phyloP scores from a whole-genome alignment of 2,329 filamentous ascomycete species.

The Fusarium staphyleae region DNA sequence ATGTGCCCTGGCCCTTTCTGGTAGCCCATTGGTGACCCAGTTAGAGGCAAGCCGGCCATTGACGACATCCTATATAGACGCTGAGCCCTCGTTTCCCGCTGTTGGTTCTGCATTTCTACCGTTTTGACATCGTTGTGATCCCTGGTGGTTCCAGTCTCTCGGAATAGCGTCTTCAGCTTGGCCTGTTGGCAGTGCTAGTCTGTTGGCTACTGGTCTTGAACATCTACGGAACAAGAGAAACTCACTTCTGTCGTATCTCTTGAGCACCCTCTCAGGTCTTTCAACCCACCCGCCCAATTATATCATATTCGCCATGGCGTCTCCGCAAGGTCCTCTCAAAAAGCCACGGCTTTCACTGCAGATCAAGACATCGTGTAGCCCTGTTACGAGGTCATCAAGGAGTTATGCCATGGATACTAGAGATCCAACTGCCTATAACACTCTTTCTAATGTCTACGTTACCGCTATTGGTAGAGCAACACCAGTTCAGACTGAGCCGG shows the following conservation, averaged over 20 bases:
- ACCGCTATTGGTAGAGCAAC: constrained; percentile 67
- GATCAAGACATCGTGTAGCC: constrained; percentile 55
- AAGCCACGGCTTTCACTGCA: constrained; percentile 65
- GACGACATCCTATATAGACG: constrained; percentile 40
- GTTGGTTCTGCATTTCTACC: constrained; percentile 31
- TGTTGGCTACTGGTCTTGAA: constrained; percentile 30
- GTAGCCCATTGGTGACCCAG: constrained; percentile 16
- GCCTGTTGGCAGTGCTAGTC: constrained; percentile 28
- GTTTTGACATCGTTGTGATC: constrained; percentile 35
- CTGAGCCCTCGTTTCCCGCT: constrained; percentile 35
- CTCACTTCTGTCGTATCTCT: constrained; percentile 6
- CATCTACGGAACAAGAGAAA: constrained; percentile 11
- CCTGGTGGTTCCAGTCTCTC: constrained; percentile 36
- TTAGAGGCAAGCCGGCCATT: constrained; percentile 21
- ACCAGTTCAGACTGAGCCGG: constrained; percentile 54
- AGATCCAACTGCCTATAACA: constrained; percentile 70
- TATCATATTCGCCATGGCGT: constrained; percentile 46
- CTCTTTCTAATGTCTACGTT: constrained; percentile 69
- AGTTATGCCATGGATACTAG: constrained; percentile 56
- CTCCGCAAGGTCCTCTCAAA: constrained; percentile 50
- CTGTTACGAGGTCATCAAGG: constrained; percentile 47
- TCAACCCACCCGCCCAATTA: constrained; percentile 2
- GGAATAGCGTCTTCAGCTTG: constrained; percentile 29
- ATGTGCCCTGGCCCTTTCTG: constrained; percentile 10
- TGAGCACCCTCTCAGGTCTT: constrained; percentile 2